These are phyloP conservation scores for Oryza rufipogon DNA, from an alignment of 176 grass and related monocot species.

Conservation along the genomic window DNA sequence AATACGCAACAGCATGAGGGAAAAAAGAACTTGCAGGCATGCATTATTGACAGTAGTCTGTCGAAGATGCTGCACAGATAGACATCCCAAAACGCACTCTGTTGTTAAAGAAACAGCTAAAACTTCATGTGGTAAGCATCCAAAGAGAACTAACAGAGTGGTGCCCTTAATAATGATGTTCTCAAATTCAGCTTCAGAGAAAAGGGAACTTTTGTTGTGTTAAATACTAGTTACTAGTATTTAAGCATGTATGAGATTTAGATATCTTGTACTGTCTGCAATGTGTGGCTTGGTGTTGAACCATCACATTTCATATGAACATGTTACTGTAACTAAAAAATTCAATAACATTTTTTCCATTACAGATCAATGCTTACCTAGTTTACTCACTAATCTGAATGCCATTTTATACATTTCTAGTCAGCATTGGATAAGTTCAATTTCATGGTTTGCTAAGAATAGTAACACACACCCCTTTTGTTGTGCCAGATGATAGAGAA, in stretches of 20 bases:
- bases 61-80: conserved; percentile 17
- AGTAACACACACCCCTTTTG: conserved; percentile 13
- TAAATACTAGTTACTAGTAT: not conserved
- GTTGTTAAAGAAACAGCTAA: not conserved
- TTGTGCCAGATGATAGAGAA: conserved; percentile 40
- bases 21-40: not conserved
- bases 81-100: not conserved
- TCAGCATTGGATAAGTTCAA: not conserved
- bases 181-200: conserved; percentile 2
- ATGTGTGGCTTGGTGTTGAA: not conserved
- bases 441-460: not conserved
- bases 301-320: not conserved
- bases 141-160: not conserved
- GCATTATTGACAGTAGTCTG: not conserved
- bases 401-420: not conserved
- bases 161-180: conserved; percentile 13
- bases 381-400: not conserved
- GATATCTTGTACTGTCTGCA: not conserved
- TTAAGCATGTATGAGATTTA: not conserved
- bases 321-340: no score
- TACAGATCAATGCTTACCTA: not conserved
- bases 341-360: not conserved
- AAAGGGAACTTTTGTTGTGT: not conserved
- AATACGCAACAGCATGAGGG: not conserved
- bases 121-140: not conserved